Base-by-base conservation (phyloP, 345 rosid species). In the Reutealis trisperma region DNA sequence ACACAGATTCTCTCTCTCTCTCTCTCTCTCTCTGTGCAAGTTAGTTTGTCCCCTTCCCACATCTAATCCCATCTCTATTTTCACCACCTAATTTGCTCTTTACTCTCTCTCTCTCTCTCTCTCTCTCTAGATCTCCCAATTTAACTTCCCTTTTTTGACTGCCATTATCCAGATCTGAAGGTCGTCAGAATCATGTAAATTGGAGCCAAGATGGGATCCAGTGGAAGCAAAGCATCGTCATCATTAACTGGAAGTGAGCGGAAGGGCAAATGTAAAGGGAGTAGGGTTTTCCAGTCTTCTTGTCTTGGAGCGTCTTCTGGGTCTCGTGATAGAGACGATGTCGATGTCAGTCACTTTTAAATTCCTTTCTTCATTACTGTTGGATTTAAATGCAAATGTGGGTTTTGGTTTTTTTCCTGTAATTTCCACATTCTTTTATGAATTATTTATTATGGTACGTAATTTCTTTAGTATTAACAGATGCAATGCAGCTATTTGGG, bases 261-360 rank as follows among this genome's bases (percentile, higher is more conserved):
- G 51, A 85, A 86, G 65, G 86, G 87, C 72, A 88, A 81, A 76
- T 83, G 90, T 37, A 89, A 81, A 79, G 76, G 80, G 60, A 84
- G 84, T 75, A 81, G 92, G 81, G 82, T 85, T 85, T 88, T 91
- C 70, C 88, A 83, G 75, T 91, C 97, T 51, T 85, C 90, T 63
- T 93, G 97, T 67, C 88, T 94, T 66, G 87, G 97, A 34, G 61
- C 88, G 19, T 57, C 89, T 60, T 90, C 96, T 55, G 85, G 94
- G 80, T 91, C 94, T 83, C 85, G 79, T 67, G 79, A 85, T 25
- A 47, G 14, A 9, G 82, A 58, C 71, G 80, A 58, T 74, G 80
- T 76, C 24, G 87, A 82, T 90, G 96, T 92, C 45, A 54, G 74
- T 78, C 59, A 7, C 47, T 78, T 22, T 52, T 12, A 52, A 62